Percentiles rank a stretch among this genome's conserved stretches.
phyloP scores from a whole-genome alignment of 768 basidiomycete genomes.

The Tricholoma furcatifolium region DNA sequence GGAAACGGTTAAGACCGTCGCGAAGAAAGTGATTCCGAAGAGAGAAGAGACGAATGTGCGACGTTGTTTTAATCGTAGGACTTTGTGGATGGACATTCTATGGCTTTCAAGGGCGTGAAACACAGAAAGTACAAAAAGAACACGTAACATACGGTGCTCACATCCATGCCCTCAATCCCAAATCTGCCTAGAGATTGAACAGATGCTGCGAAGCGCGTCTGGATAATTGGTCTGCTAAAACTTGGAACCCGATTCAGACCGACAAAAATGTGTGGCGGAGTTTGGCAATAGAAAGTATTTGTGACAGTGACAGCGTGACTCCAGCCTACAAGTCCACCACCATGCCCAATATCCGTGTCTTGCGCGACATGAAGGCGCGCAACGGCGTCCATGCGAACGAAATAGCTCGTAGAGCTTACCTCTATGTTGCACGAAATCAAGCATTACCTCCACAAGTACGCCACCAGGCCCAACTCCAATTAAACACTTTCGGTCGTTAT shows the following conservation, averaged over 20 bases:
- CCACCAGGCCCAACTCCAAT: conserved; percentile 90
- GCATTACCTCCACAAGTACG: conserved; percentile 85
- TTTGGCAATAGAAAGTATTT: conserved; percentile 19
- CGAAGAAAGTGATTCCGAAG: conserved; percentile 79
- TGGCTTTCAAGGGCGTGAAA: conserved; percentile 17
- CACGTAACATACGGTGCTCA: conserved; percentile 16
- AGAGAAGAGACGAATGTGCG: conserved; percentile 77
- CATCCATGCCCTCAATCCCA: conserved; percentile 26
- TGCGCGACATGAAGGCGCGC: conserved; percentile 81
- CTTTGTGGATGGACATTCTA: conserved; percentile 60
- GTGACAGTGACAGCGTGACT: conserved; percentile 7
- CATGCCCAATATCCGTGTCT: conserved; percentile 49
- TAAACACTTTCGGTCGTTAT: conserved; percentile 83
- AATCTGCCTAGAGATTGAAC: neutral
- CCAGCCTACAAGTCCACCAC: conserved; percentile 11
- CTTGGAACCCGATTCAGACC: conserved; percentile 32
- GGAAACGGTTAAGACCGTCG: conserved; percentile 75
- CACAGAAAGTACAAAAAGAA: neutral
- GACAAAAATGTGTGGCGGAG: conserved; percentile 28
- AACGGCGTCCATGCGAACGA: conserved; percentile 72
- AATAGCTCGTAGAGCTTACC: conserved; percentile 82
- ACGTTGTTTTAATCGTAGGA: conserved; percentile 61
- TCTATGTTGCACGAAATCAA: conserved; percentile 92
- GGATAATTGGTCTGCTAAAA: neutral
- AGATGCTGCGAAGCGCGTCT: no score